These are phyloP conservation scores for Talaromyces sp. DNA, from an alignment of 2,329 filamentous ascomycete species.

Conservation along the genomic window DNA sequence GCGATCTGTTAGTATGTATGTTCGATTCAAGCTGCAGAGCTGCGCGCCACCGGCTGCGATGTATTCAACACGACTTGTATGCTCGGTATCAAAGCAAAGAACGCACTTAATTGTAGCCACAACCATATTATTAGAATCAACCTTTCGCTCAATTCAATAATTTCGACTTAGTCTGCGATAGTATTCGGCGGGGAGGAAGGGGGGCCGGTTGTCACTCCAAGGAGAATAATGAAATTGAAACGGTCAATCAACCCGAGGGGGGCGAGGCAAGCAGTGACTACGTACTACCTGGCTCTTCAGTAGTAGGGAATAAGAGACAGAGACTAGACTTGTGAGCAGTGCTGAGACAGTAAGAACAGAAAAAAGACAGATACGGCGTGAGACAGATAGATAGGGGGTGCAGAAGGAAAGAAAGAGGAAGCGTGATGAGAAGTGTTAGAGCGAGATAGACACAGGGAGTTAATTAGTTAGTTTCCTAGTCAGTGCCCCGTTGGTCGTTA, in stretches of 20 bases:
- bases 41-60: neutral
- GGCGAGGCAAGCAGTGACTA: neutral
- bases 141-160: neutral
- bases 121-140: constrained; percentile 45
- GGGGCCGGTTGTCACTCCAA: neutral
- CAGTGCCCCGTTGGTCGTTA: neutral
- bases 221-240: neutral
- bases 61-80: neutral
- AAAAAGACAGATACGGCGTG: neutral
- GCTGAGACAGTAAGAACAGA: neutral
- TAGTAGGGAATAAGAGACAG: neutral
- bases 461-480: neutral
- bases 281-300: neutral
- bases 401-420: neutral
- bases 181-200: neutral
- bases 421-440: neutral
- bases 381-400: neutral
- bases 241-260: constrained; percentile 4
- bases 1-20: constrained; percentile 8
- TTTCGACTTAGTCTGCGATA: neutral
- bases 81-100: neutral
- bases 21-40: neutral
- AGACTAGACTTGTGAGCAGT: neutral
- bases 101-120: constrained; percentile 64
- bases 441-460: neutral